These are phyloP conservation scores for Candida coleopterorum DNA, from an alignment of 805 yeast genomes.

Conservation along the genomic window DNA sequence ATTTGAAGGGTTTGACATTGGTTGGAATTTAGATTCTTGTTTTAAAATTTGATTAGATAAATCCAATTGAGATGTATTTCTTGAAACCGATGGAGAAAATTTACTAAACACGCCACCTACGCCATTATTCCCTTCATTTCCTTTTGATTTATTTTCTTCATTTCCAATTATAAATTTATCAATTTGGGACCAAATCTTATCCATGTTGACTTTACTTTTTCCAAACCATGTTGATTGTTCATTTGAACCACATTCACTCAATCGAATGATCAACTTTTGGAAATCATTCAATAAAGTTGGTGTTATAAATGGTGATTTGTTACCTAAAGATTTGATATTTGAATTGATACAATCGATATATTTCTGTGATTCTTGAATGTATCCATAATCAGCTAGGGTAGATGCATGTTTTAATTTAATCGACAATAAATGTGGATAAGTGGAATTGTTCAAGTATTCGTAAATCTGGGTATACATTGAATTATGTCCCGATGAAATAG, in stretches of 20 bases:
- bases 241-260: slow-evolving; percentile 37
- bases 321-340: slow-evolving; percentile 25
- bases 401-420: slow-evolving; percentile 66
- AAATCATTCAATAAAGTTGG: slow-evolving; percentile 23
- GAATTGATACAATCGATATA: slow-evolving; percentile 50
- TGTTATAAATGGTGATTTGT: slow-evolving; percentile 25
- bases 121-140: slow-evolving; percentile 31
- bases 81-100: slow-evolving; percentile 64
- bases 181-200: slow-evolving; percentile 82
- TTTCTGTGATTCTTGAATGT: slow-evolving; percentile 52
- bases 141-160: slow-evolving; percentile 42
- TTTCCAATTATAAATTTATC: slow-evolving; percentile 93
- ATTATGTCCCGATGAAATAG: slow-evolving; percentile 18
- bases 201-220: slow-evolving; percentile 58
- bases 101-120: slow-evolving; percentile 60
- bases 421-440: slow-evolving; percentile 51
- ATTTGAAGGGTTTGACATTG: neutral
- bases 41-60: slow-evolving; percentile 9
- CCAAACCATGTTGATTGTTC: slow-evolving; percentile 71
- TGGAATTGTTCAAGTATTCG: slow-evolving; percentile 45
- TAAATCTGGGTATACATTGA: slow-evolving; percentile 62
- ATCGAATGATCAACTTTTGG: slow-evolving; percentile 38
- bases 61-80: slow-evolving; percentile 43
- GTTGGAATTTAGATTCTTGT: neutral
- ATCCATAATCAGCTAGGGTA: slow-evolving; percentile 64